Conservation (phyloP, 805 yeast species). For the Saturnispora ahearnii region DNA sequence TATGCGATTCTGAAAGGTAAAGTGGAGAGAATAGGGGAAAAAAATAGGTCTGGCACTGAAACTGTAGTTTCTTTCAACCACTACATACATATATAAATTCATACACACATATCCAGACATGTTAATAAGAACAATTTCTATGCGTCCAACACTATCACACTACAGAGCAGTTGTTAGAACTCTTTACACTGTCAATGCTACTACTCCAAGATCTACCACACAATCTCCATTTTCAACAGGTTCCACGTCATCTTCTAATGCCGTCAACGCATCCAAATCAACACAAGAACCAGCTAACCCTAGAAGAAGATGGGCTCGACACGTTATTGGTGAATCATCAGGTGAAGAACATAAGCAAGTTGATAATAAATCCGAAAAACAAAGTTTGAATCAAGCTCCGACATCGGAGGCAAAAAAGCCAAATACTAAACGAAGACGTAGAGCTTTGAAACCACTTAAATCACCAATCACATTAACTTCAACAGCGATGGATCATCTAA, state of each 20-base stretch:
- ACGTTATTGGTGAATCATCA: conserved; percentile 18
- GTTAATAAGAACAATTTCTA: neutral
- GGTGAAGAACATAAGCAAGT: conserved; percentile 2
- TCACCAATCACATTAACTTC: conserved; percentile 79
- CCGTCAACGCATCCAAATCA: neutral
- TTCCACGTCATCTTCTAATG: neutral
- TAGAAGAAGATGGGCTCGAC: conserved; percentile 25
- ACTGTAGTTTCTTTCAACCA: neutral
- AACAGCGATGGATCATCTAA: conserved; percentile 65
- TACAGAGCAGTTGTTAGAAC: neutral
- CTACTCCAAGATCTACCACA: neutral
- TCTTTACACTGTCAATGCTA: conserved; percentile 2
- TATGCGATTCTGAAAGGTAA: neutral
- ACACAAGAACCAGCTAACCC: neutral
- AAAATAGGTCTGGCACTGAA: neutral
- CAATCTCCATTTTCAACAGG: conserved; percentile 7
- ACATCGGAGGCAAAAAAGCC: conserved; percentile 6
- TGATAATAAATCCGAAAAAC: conserved; percentile 1
- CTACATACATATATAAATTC: neutral
- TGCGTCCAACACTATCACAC: neutral
- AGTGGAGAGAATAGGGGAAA: neutral
- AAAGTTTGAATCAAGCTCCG: conserved; percentile 8
- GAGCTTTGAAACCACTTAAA: conserved; percentile 76
- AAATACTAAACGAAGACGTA: conserved; percentile 31
- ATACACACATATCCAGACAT: neutral